A percentile compares a stretch with the other conserved stretches of the same genome.
Evolutionary conservation across 2,329 filamentous ascomycete species (phyloP).

Genomic region (Clarireedia monteithiana): DNA sequence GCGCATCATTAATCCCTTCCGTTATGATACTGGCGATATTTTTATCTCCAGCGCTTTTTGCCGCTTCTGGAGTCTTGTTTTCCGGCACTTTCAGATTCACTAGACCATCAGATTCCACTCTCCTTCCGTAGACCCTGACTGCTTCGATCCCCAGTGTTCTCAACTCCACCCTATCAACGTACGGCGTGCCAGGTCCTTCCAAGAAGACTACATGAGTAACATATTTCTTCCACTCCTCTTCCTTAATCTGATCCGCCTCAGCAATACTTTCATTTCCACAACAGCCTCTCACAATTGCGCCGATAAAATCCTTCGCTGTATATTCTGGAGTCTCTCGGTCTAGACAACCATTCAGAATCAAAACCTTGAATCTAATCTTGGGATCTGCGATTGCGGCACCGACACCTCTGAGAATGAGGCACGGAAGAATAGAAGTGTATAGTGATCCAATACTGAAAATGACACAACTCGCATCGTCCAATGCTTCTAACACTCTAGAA

Average conservation of each 20-base stretch:
- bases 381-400: slow-evolving; percentile 51
- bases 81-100: slow-evolving; percentile 15
- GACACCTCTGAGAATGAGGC: slow-evolving; percentile 68
- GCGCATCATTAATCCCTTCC: not conserved
- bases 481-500: slow-evolving; percentile 64
- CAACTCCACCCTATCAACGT: slow-evolving; percentile 59
- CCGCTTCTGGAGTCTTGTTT: not conserved
- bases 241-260: slow-evolving; percentile 17
- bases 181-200: slow-evolving; percentile 61
- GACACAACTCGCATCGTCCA: slow-evolving; percentile 57
- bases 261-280: slow-evolving; percentile 17
- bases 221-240: slow-evolving; percentile 53
- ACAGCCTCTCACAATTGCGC: slow-evolving; percentile 68
- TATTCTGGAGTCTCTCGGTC: slow-evolving; percentile 83
- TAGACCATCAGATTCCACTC: slow-evolving; percentile 33
- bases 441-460: slow-evolving; percentile 92
- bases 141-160: slow-evolving; percentile 64
- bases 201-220: slow-evolving; percentile 81
- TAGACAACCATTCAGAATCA: slow-evolving; percentile 69
- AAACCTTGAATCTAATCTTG: slow-evolving; percentile 49
- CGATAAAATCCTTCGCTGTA: slow-evolving; percentile 72
- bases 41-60: not conserved
- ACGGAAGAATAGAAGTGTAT: slow-evolving; percentile 84
- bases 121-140: slow-evolving; percentile 68
- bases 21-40: not conserved